Percentiles rank a stretch among this genome's conserved stretches.
Conservation (phyloP, 768 basidiomycete species). For the Clitopilus hobsonii region DNA sequence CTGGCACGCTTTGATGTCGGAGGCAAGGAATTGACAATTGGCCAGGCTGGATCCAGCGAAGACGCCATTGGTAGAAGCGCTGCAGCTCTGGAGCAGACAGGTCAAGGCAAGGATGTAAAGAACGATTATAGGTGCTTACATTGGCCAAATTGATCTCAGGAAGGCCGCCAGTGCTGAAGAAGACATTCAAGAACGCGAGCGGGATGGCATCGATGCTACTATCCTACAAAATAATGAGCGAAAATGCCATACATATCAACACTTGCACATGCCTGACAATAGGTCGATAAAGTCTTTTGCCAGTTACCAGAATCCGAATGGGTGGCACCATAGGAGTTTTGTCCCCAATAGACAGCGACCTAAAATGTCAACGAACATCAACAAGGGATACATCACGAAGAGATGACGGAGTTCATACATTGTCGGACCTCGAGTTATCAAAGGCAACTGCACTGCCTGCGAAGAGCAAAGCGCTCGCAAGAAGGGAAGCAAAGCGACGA, state of each 20-base stretch:
- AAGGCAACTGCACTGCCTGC: conserved; percentile 14
- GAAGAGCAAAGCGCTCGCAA: conserved; percentile 4
- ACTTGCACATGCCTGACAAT: conserved; percentile 39
- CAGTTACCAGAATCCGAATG: conserved; percentile 37
- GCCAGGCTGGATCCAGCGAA: conserved; percentile 56
- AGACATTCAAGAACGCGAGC: conserved; percentile 56
- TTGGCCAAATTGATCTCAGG: conserved; percentile 62
- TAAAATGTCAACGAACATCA: conserved; percentile 1
- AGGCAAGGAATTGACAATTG: conserved; percentile 51
- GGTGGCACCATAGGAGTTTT: conserved; percentile 56
- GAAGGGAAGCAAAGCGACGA: background rate
- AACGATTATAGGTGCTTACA: conserved; percentile 22
- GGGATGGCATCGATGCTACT: conserved; percentile 54
- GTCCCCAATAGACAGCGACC: conserved; percentile 46
- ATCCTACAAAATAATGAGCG: conserved; percentile 31
- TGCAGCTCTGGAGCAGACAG: conserved; percentile 41
- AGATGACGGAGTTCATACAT: conserved; percentile 23
- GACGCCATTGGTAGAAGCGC: conserved; percentile 28
- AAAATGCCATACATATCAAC: background rate
- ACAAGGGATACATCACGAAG: background rate
- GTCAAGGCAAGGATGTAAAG: background rate
- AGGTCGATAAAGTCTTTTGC: conserved; percentile 45
- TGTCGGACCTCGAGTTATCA: conserved; percentile 32
- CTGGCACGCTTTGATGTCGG: conserved; percentile 57
- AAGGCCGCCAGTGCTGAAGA: conserved; percentile 52